Base-by-base conservation (phyloP, 345 rosid genomes). In the Eucalyptus polybractea region DNA sequence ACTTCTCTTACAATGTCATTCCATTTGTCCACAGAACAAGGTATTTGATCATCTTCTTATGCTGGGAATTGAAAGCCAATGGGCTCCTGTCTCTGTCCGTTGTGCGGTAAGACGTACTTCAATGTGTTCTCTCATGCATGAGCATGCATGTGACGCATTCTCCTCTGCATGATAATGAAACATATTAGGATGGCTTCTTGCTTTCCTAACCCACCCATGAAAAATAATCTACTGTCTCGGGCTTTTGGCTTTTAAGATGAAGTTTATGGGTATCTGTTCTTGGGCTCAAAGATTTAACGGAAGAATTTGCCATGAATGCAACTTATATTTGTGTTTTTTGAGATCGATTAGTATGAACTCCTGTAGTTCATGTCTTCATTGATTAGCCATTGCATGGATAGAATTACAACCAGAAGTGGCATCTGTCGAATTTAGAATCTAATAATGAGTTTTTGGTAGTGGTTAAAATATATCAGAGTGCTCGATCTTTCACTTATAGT, bases 61-160 rank as follows among this genome's bases (percentile, higher is more conserved):
- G 94, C 92, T 98, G 94, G 98, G 99, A 88, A 94, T 97, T 86
- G 99, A 97, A 93, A 97, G 97, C 94, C 97, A 96, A 90, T 98
- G 99, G 99, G 97, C 99, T 62, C 98, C 99, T 88, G 91, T 97
- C 91, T 91, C 97, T 90, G 93, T 96, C 72, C 99, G 99, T 53
- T 96, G 98, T 91, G 93, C 91, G 89, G 99, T 98, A 94, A 92
- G 96, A 67, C 51, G 40, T 88, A 89, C 60, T 88, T 90, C 42
- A 85, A 65, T 51, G 67, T 9, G 17, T 62, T 60, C 19, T 62
- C 29, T 81, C 86, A 86, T 86, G 31, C 87, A 27, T 86, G 29
- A 86, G 62, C 60, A 37, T 37, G 81, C 45, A 37, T 33, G 40
- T 72, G 45, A 21, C 27, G 5, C 13, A 37, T 72, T 37, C 81